Evolutionary conservation across 139 green algal species (phyloP).

Genomic region (Coelastrella sp.): DNA sequence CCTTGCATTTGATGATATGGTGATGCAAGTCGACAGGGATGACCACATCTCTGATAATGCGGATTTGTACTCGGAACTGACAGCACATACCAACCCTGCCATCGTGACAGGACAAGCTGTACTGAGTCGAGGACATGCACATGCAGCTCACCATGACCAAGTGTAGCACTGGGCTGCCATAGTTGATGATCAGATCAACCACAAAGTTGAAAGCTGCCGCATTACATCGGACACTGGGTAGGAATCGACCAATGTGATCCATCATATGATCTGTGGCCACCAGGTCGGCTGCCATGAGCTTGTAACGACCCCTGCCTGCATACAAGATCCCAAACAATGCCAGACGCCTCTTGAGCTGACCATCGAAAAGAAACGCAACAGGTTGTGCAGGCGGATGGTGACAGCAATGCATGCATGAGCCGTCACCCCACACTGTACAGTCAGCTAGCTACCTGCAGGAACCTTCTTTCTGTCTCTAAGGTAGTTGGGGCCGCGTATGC

Average conservation of each 20-base stretch:
- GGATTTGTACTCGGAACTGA: too few species aligned
- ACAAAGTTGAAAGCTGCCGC: conserved; percentile 51
- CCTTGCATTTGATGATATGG: too few species aligned
- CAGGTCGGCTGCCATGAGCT: conserved; percentile 48
- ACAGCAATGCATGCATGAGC: too few species aligned
- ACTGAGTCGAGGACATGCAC: too few species aligned
- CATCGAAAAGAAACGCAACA: too few species aligned
- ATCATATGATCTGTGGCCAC: conserved; percentile 35
- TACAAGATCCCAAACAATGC: too few species aligned
- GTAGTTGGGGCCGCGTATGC: conserved; percentile 37
- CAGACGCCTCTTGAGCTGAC: too few species aligned
- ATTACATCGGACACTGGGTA: conserved; percentile 38
- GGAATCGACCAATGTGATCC: conserved; percentile 47
- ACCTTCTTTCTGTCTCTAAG: conserved; percentile 42
- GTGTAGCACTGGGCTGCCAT: conserved; percentile 44
- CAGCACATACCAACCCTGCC: too few species aligned
- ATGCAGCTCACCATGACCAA: conserved; percentile 39
- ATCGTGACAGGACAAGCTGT: not conserved
- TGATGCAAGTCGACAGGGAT: too few species aligned
- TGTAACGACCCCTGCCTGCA: conserved; percentile 40
- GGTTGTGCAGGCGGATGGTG: too few species aligned
- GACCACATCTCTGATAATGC: too few species aligned
- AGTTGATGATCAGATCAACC: conserved; percentile 52
- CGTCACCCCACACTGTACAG: too few species aligned
- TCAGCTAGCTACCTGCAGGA: conserved; percentile 42